Conservation (phyloP, 257 asterid species). For the Ligustrum vulgare region DNA sequence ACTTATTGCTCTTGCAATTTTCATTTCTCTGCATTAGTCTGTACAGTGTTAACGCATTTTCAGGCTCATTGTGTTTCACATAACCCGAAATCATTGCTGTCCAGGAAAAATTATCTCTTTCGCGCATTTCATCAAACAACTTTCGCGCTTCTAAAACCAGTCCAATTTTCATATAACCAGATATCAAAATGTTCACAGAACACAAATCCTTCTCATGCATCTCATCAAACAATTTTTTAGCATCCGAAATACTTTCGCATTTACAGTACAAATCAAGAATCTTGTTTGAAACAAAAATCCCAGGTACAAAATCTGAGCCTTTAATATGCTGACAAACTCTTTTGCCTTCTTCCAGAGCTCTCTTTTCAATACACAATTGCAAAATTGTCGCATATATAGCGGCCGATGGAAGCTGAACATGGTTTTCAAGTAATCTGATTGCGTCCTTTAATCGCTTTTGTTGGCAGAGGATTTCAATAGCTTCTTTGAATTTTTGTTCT, state of each 20-base stretch:
- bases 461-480: conserved; percentile 45
- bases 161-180: conserved; percentile 58
- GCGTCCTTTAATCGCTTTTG: conserved; percentile 61
- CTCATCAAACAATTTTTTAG: conserved; percentile 55
- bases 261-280: conserved; percentile 65
- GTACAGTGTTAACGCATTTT: conserved; percentile 55
- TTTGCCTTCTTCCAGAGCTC: conserved; percentile 62
- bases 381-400: conserved; percentile 40
- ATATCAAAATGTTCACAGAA: conserved; percentile 74
- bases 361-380: conserved; percentile 50
- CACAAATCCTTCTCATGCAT: conserved; percentile 64
- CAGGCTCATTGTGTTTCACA: conserved; percentile 53
- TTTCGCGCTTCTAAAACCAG: conserved; percentile 50
- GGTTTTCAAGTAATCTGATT: conserved; percentile 41
- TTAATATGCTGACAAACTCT: conserved; percentile 49
- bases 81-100: conserved; percentile 78
- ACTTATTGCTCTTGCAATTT: conserved; percentile 39
- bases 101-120: conserved; percentile 76
- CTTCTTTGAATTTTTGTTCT: conserved; percentile 29
- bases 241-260: conserved; percentile 53
- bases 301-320: conserved; percentile 49
- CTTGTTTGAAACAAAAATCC: conserved; percentile 54
- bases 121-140: conserved; percentile 66
- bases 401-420: conserved; percentile 34
- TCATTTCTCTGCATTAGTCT: conserved; percentile 57